Base-by-base conservation (phyloP, 805 yeast genomes). In the Teunomyces stri region DNA sequence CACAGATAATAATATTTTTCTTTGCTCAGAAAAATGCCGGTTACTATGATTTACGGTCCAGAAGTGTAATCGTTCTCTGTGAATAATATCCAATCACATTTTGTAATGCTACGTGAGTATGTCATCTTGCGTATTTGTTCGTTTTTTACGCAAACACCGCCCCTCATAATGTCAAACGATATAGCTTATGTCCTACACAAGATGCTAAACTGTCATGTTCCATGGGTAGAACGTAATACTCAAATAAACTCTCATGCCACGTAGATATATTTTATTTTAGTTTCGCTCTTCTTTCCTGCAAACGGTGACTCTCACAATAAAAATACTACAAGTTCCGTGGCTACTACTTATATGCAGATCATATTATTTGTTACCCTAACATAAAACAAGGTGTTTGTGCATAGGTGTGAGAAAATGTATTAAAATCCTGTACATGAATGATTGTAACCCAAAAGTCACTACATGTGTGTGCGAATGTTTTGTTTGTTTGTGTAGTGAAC, bases 401-500 rank as follows among this genome's bases (percentile, higher is more conserved):
- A 31, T 13, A 31, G 34, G 11, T 31, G n/a, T 31, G 15, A 13
- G 16, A 13, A 31, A 5, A 31, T 13, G 16, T 31, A 31, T 31
- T 31, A 18, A 4, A 31, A 31, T 13, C 34, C 34, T 31, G 34
- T 31, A 31, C 16, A 31, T 31, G 34, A 31, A 31, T 31, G 34
- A 31, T 31, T 31, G 34, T 31, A 31, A 31, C 34, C 34, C 34
- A 31, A 31, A 31, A 31, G 18, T 15, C 34, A 31, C 34, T 31
- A 16, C 34, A 31, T 31, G 16, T 31, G 34, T 31, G 34, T 31
- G 34, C 34, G 10, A 31, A 31, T 31, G 13, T 31, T 31, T 35
- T 18, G 38, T 16, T 18, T 12, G 38, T 35, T 29, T 21, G 40
- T 18, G 40, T 37, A 37, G 40, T 37, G 29, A 37, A 37, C 40